Conservation (phyloP, 768 basidiomycete genomes). For the Termitomyces sp. region DNA sequence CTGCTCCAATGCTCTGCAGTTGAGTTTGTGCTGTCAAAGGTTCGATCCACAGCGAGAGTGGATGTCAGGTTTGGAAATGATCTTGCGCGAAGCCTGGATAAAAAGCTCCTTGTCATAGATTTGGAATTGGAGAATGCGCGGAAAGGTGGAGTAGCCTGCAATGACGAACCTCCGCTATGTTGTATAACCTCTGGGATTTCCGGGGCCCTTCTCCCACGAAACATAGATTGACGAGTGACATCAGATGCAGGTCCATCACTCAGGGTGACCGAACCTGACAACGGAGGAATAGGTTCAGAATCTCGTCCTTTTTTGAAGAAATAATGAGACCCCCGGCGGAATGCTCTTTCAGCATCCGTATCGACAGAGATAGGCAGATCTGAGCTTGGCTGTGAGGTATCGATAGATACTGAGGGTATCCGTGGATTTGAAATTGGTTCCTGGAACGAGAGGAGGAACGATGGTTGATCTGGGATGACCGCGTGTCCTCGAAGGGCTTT, state of each 20-base stretch:
- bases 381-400: conserved; percentile 32
- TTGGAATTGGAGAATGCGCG: conserved; percentile 1
- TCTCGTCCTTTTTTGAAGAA: conserved; percentile 47
- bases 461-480: conserved; percentile 15
- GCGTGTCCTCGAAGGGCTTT: conserved; percentile 37
- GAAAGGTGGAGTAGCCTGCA: not conserved
- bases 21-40: conserved; percentile 15
- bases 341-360: conserved; percentile 73
- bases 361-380: conserved; percentile 67
- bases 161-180: not conserved
- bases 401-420: conserved; percentile 14
- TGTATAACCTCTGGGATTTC: conserved; percentile 23
- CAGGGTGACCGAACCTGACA: conserved; percentile 28
- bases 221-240: conserved; percentile 31
- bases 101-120: conserved; percentile 25
- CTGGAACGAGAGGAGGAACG: conserved; percentile 17
- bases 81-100: conserved; percentile 35
- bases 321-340: conserved; percentile 49
- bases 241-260: conserved; percentile 24
- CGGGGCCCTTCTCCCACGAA: conserved; percentile 45
- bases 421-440: conserved; percentile 8
- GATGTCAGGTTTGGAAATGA: conserved; percentile 40
- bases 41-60: conserved; percentile 25
- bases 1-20: conserved; percentile 46
- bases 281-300: conserved; percentile 23